Evolutionary conservation across 179 eudicot genomes (phyloP).

Genomic region (Camellia oleifera): DNA sequence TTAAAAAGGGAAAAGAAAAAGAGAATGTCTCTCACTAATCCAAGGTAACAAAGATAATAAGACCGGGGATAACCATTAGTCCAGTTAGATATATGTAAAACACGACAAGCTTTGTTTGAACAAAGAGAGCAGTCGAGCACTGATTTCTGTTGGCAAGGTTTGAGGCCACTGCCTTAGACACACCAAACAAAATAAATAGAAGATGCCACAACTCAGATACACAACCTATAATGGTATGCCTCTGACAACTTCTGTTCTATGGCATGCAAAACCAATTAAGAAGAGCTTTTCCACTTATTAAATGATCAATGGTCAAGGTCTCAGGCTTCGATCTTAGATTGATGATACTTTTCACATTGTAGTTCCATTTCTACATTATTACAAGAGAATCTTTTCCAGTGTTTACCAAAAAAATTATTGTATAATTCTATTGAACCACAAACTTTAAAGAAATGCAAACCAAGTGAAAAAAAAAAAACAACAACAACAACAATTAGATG

Average conservation of each 20-base stretch:
- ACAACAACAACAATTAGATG: neutral
- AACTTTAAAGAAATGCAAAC: neutral
- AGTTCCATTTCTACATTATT: neutral
- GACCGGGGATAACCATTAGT: neutral
- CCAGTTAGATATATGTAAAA: neutral
- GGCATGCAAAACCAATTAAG: neutral
- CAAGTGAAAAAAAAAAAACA: neutral
- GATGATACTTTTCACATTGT: neutral
- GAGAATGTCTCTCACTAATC: neutral
- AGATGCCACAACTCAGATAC: neutral
- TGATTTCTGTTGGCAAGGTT: neutral
- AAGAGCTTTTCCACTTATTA: neutral
- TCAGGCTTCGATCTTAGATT: neutral
- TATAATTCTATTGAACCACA: neutral
- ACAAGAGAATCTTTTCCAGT: neutral
- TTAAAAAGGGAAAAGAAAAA: neutral
- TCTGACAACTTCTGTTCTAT: neutral
- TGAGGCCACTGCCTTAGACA: neutral
- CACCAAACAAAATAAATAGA: neutral
- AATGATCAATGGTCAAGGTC: neutral
- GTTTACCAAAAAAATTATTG: neutral
- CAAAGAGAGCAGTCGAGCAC: neutral
- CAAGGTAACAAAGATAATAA: neutral
- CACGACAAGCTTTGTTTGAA: constrained; percentile 3
- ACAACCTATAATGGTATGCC: neutral